A percentile compares a stretch with the other conserved stretches of the same genome.
Conservation (phyloP, 768 basidiomycete genomes). For the Termitomyces sp. region DNA sequence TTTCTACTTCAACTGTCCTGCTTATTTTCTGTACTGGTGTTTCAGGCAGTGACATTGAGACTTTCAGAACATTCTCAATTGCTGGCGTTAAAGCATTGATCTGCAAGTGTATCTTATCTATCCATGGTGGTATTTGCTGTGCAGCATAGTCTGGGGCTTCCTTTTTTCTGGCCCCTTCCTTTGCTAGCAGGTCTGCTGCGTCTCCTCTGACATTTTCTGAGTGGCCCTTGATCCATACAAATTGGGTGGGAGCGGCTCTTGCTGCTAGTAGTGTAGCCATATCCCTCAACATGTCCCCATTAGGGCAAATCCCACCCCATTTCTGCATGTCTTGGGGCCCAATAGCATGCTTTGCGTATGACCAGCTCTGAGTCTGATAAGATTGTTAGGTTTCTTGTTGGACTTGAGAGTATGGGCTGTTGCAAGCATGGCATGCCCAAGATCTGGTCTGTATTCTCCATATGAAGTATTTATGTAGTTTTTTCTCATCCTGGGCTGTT, state of each 20-base stretch:
- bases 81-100: neutral
- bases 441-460: too few relatives aligned
- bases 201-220: neutral
- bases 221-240: slow-evolving; percentile 3
- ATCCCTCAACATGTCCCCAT: slow-evolving; percentile 23
- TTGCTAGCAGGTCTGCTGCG: neutral
- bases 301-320: slow-evolving; percentile 18
- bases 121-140: neutral
- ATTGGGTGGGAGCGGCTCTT: neutral
- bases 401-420: too few relatives aligned
- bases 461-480: too few relatives aligned
- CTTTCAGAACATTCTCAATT: neutral
- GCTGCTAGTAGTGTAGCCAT: slow-evolving; percentile 15
- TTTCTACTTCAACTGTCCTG: too few relatives aligned
- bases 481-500: too few relatives aligned
- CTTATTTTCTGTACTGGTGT: too few relatives aligned
- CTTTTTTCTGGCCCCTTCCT: neutral
- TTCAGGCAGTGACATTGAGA: neutral
- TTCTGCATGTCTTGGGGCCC: slow-evolving; percentile 27
- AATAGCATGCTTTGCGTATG: slow-evolving; percentile 32
- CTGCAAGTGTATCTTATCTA: too few relatives aligned
- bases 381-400: neutral
- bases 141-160: neutral
- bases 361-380: slow-evolving; percentile 12
- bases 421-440: too few relatives aligned